Percentiles rank a stretch among this genome's conserved stretches.
Conservation (phyloP, 1,284 basidiomycete genomes). For the Stereum hirsutum region DNA sequence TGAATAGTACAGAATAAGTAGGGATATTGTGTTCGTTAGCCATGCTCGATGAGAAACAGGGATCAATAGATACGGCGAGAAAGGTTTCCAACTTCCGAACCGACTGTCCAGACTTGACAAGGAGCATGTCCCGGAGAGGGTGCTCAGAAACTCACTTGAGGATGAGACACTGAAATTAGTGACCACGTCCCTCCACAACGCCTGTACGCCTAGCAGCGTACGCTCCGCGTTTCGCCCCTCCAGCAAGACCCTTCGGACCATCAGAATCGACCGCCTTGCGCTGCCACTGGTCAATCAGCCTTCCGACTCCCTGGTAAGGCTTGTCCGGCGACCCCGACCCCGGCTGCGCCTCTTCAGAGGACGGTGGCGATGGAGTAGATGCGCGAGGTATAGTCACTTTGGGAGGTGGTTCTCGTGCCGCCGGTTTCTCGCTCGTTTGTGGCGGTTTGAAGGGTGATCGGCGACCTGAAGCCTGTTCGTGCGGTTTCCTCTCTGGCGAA, state of each 20-base stretch:
- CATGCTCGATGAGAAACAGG: too few species aligned
- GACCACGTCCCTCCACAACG: constrained; percentile 2
- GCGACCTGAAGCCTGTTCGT: constrained; percentile 12
- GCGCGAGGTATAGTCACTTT: background rate
- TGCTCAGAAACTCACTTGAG: background rate
- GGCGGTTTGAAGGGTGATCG: constrained; percentile 16
- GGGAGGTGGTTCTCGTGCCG: background rate
- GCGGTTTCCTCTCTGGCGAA: constrained; percentile 4
- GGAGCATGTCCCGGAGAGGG: background rate
- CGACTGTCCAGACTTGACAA: background rate
- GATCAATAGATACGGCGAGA: background rate
- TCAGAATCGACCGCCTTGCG: constrained; percentile 60
- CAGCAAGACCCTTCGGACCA: constrained; percentile 12
- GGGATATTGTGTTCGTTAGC: too few species aligned
- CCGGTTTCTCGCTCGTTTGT: constrained; percentile 2
- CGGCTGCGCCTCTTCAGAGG: constrained; percentile 19
- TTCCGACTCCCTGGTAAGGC: constrained; percentile 72
- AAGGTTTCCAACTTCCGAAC: background rate
- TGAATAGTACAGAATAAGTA: too few species aligned
- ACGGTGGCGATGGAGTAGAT: background rate
- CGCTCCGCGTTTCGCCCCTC: constrained; percentile 8
- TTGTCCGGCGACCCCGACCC: constrained; percentile 59
- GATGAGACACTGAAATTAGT: background rate
- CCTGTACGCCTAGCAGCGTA: background rate
- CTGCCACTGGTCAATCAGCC: constrained; percentile 79